phyloP scores from a whole-genome alignment of 768 basidiomycete genomes.

The Rhodotorula kratochvilovae region DNA sequence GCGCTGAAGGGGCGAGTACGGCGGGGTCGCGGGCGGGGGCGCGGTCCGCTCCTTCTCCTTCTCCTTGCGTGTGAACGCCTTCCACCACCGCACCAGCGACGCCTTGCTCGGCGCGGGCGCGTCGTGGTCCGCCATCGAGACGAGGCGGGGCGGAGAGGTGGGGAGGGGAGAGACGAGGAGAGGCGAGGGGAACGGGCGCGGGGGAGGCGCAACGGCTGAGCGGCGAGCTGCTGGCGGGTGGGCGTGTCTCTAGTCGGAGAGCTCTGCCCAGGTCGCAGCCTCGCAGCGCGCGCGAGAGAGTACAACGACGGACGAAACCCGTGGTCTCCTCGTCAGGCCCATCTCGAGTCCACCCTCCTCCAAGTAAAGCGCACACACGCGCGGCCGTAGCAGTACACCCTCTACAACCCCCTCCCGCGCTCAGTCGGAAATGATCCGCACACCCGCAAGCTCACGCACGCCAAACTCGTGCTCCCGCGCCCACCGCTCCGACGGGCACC shows the following conservation, averaged over 20 bases:
- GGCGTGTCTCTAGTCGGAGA: no score
- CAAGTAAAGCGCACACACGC: no score
- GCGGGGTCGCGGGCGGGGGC: neutral
- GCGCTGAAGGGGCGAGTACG: conserved; percentile 19
- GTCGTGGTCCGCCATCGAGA: conserved; percentile 15
- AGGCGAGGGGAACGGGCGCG: neutral
- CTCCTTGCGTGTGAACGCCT: conserved; percentile 17
- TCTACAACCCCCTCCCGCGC: no score
- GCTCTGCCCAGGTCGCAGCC: no score
- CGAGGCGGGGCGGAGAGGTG: neutral
- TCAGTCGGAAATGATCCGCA: conserved; percentile 6
- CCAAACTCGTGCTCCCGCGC: neutral
- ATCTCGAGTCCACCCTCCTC: no score
- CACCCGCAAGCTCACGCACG: conserved; percentile 1
- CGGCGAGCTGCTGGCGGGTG: no score
- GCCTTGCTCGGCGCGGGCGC: conserved; percentile 18
- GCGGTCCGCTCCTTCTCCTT: neutral
- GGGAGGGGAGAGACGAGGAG: neutral
- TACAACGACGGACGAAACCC: no score
- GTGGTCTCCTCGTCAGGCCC: no score
- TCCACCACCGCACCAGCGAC: conserved; percentile 31
- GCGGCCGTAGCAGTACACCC: no score
- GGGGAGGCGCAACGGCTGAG: neutral
- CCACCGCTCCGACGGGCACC: conserved; percentile 9
- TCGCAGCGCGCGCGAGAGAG: no score